These are phyloP conservation scores for Orbilia ellipsospora DNA, from an alignment of 2,329 filamentous ascomycete species.

Conservation along the genomic window DNA sequence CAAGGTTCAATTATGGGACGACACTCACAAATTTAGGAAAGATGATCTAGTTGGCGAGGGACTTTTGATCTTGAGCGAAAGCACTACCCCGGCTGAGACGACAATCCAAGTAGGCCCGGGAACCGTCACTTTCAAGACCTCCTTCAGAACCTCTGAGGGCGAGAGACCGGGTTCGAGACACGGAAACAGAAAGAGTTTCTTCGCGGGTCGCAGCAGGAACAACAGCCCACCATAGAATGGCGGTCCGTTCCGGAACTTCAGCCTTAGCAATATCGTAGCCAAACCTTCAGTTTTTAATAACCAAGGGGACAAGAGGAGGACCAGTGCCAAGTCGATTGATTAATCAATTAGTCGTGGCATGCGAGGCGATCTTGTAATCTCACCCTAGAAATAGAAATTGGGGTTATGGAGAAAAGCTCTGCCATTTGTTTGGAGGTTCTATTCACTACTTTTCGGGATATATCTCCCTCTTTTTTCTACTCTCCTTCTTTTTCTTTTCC, in stretches of 20 bases:
- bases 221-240: slow-evolving; percentile 52
- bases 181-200: slow-evolving; percentile 36
- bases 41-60: slow-evolving; percentile 86
- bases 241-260: slow-evolving; percentile 42
- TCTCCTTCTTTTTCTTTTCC: background rate
- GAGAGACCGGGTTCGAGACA: slow-evolving; percentile 40
- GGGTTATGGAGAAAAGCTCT: slow-evolving; percentile 1
- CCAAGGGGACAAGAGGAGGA: slow-evolving; percentile 15
- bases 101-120: slow-evolving; percentile 78
- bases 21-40: slow-evolving; percentile 79
- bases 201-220: slow-evolving; percentile 27
- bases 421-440: slow-evolving; percentile 11
- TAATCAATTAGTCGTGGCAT: slow-evolving; percentile 8
- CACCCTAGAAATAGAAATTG: background rate
- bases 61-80: slow-evolving; percentile 91
- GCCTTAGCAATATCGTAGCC: slow-evolving; percentile 31
- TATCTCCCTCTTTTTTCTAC: background rate
- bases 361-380: background rate
- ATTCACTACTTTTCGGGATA: background rate
- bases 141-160: slow-evolving; percentile 70
- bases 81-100: slow-evolving; percentile 75
- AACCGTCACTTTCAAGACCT: slow-evolving; percentile 77
- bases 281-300: slow-evolving; percentile 1
- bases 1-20: slow-evolving; percentile 84
- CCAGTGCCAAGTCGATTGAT: slow-evolving; percentile 44